A percentile compares a stretch with the other conserved stretches of the same genome.
Evolutionary conservation across 345 rosid species (phyloP).

Genomic region (Turritis glabra): DNA sequence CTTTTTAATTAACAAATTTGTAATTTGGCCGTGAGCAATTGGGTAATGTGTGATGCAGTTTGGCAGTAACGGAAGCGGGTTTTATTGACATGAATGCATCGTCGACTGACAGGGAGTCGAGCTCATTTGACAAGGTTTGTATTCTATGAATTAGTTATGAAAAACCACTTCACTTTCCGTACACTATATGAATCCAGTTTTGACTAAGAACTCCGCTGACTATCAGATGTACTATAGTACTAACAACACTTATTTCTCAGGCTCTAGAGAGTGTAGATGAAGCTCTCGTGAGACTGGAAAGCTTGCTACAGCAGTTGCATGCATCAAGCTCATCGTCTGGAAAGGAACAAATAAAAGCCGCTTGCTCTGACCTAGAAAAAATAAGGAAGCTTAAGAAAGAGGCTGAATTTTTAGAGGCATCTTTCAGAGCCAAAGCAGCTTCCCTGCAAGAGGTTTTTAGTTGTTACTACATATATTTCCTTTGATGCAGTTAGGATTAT

Average conservation of each 20-base stretch:
- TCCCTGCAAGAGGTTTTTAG: slow-evolving; percentile 67
- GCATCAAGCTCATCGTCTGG: slow-evolving; percentile 76
- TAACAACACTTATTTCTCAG: slow-evolving; percentile 46
- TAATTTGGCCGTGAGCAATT: slow-evolving; percentile 9
- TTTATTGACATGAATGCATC: slow-evolving; percentile 45
- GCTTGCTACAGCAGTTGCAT: slow-evolving; percentile 75
- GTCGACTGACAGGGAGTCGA: slow-evolving; percentile 47
- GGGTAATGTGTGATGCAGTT: slow-evolving; percentile 50
- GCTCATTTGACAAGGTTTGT: slow-evolving; percentile 81
- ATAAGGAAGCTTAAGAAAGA: slow-evolving; percentile 97
- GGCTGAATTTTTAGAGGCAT: slow-evolving; percentile 96
- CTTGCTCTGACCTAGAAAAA: slow-evolving; percentile 94
- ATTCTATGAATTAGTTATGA: slow-evolving; percentile 1
- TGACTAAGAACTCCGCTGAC: slow-evolving; percentile 18
- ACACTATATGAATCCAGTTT: background rate
- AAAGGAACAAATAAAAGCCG: slow-evolving; percentile 87
- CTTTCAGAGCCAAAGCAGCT: slow-evolving; percentile 95
- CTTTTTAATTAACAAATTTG: slow-evolving; percentile 8
- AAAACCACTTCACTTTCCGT: background rate
- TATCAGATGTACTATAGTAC: slow-evolving; percentile 20
- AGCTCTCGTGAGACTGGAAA: slow-evolving; percentile 79
- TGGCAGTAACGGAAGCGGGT: slow-evolving; percentile 43
- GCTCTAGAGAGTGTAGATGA: slow-evolving; percentile 93
- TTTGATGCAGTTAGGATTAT: background rate
- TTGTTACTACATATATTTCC: slow-evolving; percentile 1